These are phyloP conservation scores for Pyropia haitanensis DNA, from an alignment of 23 red algal species.

Conservation along the genomic window DNA sequence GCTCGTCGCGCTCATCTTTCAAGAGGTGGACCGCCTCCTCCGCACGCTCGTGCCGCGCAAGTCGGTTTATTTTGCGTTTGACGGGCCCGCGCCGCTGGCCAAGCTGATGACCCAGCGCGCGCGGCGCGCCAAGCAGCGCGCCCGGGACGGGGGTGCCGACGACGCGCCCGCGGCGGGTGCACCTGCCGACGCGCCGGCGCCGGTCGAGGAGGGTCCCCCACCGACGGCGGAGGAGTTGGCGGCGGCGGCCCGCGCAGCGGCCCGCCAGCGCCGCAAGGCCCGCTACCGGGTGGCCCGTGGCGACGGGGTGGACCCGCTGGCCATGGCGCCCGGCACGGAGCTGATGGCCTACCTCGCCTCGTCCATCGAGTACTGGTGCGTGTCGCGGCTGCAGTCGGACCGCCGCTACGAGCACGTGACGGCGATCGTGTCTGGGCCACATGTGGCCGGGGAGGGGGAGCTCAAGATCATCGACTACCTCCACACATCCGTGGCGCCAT, in stretches of 20 bases:
- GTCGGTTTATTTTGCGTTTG: conserved; percentile 82
- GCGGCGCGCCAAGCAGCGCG: conserved; percentile 34
- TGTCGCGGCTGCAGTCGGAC: conserved; percentile 63
- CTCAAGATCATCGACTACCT: conserved; percentile 84
- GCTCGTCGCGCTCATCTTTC: conserved; percentile 31
- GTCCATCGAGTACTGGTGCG: conserved; percentile 57
- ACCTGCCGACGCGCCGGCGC: conserved; percentile 4
- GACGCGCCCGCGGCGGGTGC: conserved; percentile 7
- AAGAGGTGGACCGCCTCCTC: conserved; percentile 54
- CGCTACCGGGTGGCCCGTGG: conserved; percentile 7
- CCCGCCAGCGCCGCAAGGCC: not conserved
- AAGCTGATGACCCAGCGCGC: conserved; percentile 78
- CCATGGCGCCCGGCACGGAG: conserved; percentile 71
- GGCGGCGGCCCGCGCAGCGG: not conserved
- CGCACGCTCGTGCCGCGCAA: conserved; percentile 43
- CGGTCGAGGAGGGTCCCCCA: not conserved
- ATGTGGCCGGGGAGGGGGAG: conserved; percentile 94
- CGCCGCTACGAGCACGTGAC: conserved; percentile 52
- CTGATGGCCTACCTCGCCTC: conserved; percentile 35
- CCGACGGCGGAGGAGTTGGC: not conserved
- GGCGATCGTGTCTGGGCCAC: conserved; percentile 50
- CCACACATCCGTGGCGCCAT: conserved; percentile 8
- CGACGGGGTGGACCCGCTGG: conserved; percentile 22
- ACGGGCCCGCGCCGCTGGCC: conserved; percentile 85
- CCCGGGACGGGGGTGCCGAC: not conserved